These are phyloP conservation scores for Amanita subjunquillea DNA, from an alignment of 768 basidiomycete species.

Conservation along the genomic window DNA sequence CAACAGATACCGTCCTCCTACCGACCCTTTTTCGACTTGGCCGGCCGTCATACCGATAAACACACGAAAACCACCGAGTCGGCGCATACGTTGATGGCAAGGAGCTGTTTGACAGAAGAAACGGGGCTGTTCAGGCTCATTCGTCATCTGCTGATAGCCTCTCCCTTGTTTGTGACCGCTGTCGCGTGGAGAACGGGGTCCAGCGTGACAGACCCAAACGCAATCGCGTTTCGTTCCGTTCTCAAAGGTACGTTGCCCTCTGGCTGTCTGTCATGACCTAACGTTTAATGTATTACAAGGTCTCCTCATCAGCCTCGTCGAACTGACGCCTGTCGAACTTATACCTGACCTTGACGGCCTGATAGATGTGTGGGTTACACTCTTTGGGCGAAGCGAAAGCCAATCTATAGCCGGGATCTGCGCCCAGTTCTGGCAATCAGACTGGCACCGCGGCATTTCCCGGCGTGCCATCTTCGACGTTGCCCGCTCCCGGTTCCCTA, in stretches of 20 bases:
- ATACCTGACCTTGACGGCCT: slow-evolving; percentile 66
- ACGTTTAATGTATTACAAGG: slow-evolving; percentile 32
- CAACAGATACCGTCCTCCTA: slow-evolving; percentile 47
- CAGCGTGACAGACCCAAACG: slow-evolving; percentile 63
- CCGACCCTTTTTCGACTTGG: slow-evolving; percentile 41
- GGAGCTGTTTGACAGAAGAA: slow-evolving; percentile 44
- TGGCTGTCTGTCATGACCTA: neutral
- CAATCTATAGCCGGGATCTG: slow-evolving; percentile 59
- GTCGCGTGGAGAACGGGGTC: slow-evolving; percentile 62
- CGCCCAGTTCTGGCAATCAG: slow-evolving; percentile 74
- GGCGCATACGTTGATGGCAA: slow-evolving; percentile 45
- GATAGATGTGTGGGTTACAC: slow-evolving; percentile 66
- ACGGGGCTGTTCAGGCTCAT: slow-evolving; percentile 53
- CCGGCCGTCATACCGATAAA: slow-evolving; percentile 30
- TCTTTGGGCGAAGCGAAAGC: slow-evolving; percentile 70
- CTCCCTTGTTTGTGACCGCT: slow-evolving; percentile 69
- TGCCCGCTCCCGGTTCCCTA: slow-evolving; percentile 73
- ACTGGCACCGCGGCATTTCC: slow-evolving; percentile 55
- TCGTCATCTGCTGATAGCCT: slow-evolving; percentile 47
- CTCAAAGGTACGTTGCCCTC: slow-evolving; percentile 54
- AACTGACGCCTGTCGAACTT: slow-evolving; percentile 66
- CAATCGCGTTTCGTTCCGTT: slow-evolving; percentile 70
- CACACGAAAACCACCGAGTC: slow-evolving; percentile 53
- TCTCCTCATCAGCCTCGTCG: slow-evolving; percentile 63
- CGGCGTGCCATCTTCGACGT: slow-evolving; percentile 80